Evolutionary conservation across 164 flowering plant species (phyloP).

Genomic region (Nymphaea thermarum): DNA sequence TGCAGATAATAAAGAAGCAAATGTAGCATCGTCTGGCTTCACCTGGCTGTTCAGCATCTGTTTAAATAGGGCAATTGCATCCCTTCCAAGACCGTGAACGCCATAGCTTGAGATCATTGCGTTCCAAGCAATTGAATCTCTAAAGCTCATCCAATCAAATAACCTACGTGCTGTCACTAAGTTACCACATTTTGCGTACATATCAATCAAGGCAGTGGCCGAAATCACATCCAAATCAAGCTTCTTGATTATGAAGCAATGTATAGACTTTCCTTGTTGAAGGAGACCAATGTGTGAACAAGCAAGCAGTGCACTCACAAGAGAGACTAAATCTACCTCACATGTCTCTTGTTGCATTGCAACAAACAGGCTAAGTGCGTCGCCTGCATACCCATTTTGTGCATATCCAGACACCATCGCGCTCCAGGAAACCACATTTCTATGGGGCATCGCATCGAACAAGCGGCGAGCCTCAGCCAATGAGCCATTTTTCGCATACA

Average conservation of each 20-base stretch:
- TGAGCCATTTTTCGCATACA: conserved; percentile 20
- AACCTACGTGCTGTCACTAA: conserved; percentile 12
- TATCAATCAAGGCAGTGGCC: conserved; percentile 21
- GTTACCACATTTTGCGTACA: conserved; percentile 25
- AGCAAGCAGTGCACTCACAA: conserved; percentile 17
- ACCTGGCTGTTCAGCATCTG: conserved; percentile 9
- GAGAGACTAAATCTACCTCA: conserved; percentile 13
- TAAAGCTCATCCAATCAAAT: conserved; percentile 13
- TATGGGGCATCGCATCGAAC: conserved; percentile 12
- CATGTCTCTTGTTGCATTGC: conserved; percentile 17
- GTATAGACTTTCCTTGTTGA: conserved; percentile 19
- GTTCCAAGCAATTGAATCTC: conserved; percentile 21
- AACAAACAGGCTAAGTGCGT: conserved; percentile 12
- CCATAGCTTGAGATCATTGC: conserved; percentile 23
- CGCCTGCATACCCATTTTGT: conserved; percentile 22
- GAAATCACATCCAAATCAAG: conserved; percentile 13
- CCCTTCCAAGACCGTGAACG: conserved; percentile 18
- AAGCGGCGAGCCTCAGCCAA: conserved; percentile 13
- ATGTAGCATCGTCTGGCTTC: conserved; percentile 19
- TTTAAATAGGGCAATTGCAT: conserved; percentile 15
- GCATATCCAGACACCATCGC: conserved; percentile 22
- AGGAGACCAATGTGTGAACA: conserved; percentile 15
- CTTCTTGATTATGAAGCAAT: conserved; percentile 15
- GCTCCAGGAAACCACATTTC: conserved; percentile 20
- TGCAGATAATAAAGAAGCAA: conserved; percentile 23